phyloP scores from a whole-genome alignment of 1,284 basidiomycete species.

The Cryptococcus jaspeensis region DNA sequence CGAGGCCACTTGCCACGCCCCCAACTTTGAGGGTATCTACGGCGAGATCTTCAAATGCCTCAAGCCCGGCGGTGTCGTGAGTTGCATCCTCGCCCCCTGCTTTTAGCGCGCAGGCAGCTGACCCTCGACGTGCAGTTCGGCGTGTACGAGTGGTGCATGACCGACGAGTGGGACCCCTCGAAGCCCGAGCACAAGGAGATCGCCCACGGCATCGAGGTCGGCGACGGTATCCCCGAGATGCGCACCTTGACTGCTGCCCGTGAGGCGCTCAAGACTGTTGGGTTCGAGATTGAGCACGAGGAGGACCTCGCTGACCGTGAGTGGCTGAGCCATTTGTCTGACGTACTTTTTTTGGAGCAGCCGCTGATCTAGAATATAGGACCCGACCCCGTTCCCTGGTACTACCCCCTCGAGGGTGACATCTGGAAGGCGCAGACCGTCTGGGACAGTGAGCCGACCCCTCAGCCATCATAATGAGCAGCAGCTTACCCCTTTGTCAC shows the following conservation, averaged over 20 bases:
- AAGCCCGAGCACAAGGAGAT: conserved; percentile 87
- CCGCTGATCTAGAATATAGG: conserved; percentile 22
- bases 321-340: conserved; percentile 6
- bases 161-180: conserved; percentile 85
- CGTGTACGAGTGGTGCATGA: conserved; percentile 99
- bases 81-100: conserved; percentile 47
- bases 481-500: conserved; percentile 13
- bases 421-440: conserved; percentile 86
- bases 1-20: conserved; percentile 96
- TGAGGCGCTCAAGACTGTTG: conserved; percentile 76
- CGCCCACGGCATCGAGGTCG: conserved; percentile 84
- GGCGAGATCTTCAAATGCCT: conserved; percentile 90
- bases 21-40: conserved; percentile 93
- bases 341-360: background rate
- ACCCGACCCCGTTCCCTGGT: conserved; percentile 79
- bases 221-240: conserved; percentile 98
- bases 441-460: conserved; percentile 66
- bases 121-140: conserved; percentile 65
- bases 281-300: conserved; percentile 85
- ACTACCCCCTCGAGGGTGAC: conserved; percentile 94
- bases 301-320: conserved; percentile 88
- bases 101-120: background rate
- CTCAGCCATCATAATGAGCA: background rate
- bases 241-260: conserved; percentile 71
- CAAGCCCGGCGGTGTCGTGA: conserved; percentile 91